Percentiles rank a stretch among this genome's conserved stretches.
Conservation (phyloP, 2,329 filamentous ascomycete species). For the Leptoxyphium fumago region DNA sequence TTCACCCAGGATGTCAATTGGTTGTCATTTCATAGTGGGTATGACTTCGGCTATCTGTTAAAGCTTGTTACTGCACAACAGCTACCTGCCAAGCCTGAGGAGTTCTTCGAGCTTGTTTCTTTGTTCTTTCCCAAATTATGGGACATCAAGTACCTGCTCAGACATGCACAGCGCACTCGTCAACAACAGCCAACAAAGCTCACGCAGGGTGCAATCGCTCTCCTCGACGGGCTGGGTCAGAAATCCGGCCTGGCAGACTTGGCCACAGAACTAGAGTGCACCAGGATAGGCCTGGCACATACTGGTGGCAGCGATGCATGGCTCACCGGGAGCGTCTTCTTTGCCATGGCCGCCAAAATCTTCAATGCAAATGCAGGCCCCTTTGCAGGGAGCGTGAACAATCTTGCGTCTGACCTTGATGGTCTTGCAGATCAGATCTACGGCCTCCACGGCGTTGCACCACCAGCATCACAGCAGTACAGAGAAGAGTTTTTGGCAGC, state of each 20-base stretch:
- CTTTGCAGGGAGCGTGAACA: conserved; percentile 27
- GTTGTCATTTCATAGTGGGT: conserved; percentile 96
- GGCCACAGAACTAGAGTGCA: conserved; percentile 81
- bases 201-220: conserved; percentile 52
- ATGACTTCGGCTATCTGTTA: conserved; percentile 94
- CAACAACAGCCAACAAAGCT: conserved; percentile 23
- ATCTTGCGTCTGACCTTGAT: conserved; percentile 54
- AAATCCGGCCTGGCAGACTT: conserved; percentile 90
- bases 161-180: conserved; percentile 51
- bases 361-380: conserved; percentile 39
- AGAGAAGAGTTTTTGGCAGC: conserved; percentile 29
- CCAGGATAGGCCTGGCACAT: conserved; percentile 74
- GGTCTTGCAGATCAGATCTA: conserved; percentile 69
- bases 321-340: conserved; percentile 87
- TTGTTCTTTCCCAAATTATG: conserved; percentile 88
- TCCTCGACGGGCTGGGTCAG: conserved; percentile 71
- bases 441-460: conserved; percentile 56
- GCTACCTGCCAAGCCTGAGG: conserved; percentile 74
- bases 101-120: conserved; percentile 79
- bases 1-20: conserved; percentile 80
- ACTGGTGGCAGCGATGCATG: conserved; percentile 89
- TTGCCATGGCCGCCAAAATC: conserved; percentile 77
- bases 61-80: conserved; percentile 77
- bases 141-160: conserved; percentile 96
- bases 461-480: conserved; percentile 40